phyloP scores from a whole-genome alignment of 106 monocot genomes.

The Platanthera zijinensis region DNA sequence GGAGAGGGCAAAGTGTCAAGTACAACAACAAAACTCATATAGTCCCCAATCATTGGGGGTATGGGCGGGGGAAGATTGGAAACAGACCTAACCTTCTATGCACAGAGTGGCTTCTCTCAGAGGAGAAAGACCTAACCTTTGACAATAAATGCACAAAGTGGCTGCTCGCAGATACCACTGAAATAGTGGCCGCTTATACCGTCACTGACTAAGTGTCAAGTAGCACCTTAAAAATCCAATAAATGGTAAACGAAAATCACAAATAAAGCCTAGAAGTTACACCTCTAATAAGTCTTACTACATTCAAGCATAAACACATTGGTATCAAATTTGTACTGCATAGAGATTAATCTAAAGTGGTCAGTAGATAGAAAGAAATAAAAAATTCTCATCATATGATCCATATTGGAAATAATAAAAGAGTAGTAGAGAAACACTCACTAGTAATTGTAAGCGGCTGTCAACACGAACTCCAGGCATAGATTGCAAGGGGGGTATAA shows the following conservation, averaged over 20 bases:
- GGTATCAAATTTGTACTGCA: not conserved
- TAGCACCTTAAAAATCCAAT: not conserved
- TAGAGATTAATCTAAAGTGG: not conserved
- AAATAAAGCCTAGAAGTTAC: not conserved
- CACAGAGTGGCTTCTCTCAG: too few species aligned
- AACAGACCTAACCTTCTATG: too few species aligned
- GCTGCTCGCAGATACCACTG: too few species aligned
- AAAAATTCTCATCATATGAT: not conserved
- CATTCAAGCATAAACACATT: not conserved
- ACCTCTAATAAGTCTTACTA: not conserved
- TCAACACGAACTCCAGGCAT: conserved; percentile 38
- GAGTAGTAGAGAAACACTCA: conserved; percentile 18
- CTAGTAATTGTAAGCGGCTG: conserved; percentile 53
- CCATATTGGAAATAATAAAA: not conserved
- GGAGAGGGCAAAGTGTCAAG: not conserved
- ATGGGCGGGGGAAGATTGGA: too few species aligned
- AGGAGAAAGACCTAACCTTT: too few species aligned
- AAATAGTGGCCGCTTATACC: too few species aligned
- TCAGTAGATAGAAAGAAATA: not conserved
- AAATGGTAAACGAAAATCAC: not conserved
- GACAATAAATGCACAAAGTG: too few species aligned
- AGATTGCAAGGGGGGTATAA: conserved; percentile 60
- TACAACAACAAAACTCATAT: too few species aligned
- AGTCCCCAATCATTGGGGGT: too few species aligned
- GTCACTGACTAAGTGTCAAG: too few species aligned